phyloP scores from a whole-genome alignment of 2,329 filamentous ascomycete species.

The Colletotrichum godetiae region DNA sequence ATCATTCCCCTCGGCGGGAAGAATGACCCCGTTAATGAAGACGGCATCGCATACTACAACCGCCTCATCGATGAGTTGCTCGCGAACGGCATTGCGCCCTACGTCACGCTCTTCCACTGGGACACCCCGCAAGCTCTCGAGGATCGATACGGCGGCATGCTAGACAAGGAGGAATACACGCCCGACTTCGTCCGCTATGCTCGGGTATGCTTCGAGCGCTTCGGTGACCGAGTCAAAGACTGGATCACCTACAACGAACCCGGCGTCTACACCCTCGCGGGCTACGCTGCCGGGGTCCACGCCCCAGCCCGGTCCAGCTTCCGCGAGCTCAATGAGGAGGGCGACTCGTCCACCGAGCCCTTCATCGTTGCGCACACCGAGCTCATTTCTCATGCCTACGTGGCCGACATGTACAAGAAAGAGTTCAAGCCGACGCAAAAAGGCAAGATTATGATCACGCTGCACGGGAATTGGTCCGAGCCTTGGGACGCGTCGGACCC shows the following conservation, averaged over 20 bases:
- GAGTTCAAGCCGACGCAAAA: slow-evolving; percentile 51
- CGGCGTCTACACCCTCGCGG: slow-evolving; percentile 47
- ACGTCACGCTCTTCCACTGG: slow-evolving; percentile 75
- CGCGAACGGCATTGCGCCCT: slow-evolving; percentile 67
- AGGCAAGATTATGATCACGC: slow-evolving; percentile 53
- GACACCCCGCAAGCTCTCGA: slow-evolving; percentile 70
- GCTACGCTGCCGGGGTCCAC: slow-evolving; percentile 49
- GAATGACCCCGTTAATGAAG: slow-evolving; percentile 71
- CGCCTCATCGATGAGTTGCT: slow-evolving; percentile 69
- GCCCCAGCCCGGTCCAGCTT: slow-evolving; percentile 45
- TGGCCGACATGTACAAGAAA: slow-evolving; percentile 49
- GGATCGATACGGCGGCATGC: slow-evolving; percentile 68
- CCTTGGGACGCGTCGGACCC: slow-evolving; percentile 51
- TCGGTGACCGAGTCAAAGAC: slow-evolving; percentile 68
- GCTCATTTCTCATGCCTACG: slow-evolving; percentile 51
- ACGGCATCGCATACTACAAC: slow-evolving; percentile 69
- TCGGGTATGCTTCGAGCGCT: slow-evolving; percentile 66
- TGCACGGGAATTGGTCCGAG: slow-evolving; percentile 55
- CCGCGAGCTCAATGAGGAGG: slow-evolving; percentile 44
- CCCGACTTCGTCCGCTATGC: slow-evolving; percentile 70
- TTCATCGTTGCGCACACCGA: slow-evolving; percentile 53
- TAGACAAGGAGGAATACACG: slow-evolving; percentile 72
- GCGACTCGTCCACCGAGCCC: slow-evolving; percentile 48
- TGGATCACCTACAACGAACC: slow-evolving; percentile 61
- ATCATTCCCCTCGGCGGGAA: slow-evolving; percentile 73